Base-by-base conservation (phyloP, 345 rosid species). In the Lepidium africanum region DNA sequence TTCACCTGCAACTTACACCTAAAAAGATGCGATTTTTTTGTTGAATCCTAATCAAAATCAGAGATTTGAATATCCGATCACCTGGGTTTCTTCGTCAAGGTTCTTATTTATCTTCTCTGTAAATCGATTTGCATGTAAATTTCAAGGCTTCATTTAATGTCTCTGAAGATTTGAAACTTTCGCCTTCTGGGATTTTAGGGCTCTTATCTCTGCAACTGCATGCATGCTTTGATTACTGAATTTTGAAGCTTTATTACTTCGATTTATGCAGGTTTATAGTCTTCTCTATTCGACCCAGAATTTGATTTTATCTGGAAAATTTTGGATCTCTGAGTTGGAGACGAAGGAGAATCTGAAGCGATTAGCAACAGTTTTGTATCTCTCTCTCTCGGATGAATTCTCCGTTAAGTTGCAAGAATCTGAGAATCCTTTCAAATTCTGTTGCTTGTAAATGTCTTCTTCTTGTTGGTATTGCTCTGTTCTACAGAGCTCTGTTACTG, bases 391-490 rank as follows among this genome's bases (percentile, higher is more conserved):
- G 23, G 40, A 84, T 84, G 88, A 82, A 69, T 46, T 70, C 72
- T 40, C 50, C 55, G 6, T 72, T 40, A 7, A 70, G 39, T 67
- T 32, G 53, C 58, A 84, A 77, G 70, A 77, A 57, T 70, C 74
- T 69, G 14, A 78, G 79, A 57, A n/a, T 78, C 7, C 70, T 76
- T 54, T 79, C 78, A 72, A 80, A 69, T 46, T 78, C 91, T 33
- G 40, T 80, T 46, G 57, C 85, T 38, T 87, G 84, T 52, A 87
- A 81, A 78, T 86, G 88, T 67, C 77, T 86, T 62, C 80, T 59
- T 69, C 81, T 87, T 42, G 70, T 84, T 60, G 67, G 75, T 37
- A 51, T 78, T 70, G 80, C 72, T 75, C 78, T 92, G 79, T 70
- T 83, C 74, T 71, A 86, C 52, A 73, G 85, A 77, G 82, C 81